phyloP scores from a whole-genome alignment of 2,329 filamentous ascomycete genomes.

The Venturia carpophila region DNA sequence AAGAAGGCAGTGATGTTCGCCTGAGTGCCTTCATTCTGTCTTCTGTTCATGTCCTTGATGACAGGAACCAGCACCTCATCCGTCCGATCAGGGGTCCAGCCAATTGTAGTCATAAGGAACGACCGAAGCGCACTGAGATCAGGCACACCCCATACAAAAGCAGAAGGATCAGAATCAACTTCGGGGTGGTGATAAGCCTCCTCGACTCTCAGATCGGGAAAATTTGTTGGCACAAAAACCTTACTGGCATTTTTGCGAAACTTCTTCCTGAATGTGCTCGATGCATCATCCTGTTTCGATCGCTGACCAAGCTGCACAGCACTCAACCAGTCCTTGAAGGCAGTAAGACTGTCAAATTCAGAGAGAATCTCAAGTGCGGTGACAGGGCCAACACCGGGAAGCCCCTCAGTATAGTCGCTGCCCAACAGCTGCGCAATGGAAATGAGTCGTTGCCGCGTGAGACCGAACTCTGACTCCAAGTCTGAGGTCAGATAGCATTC shows the following conservation, averaged over 20 bases:
- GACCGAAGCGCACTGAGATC: conserved; percentile 76
- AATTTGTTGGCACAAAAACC: conserved; percentile 72
- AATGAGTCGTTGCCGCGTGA: conserved; percentile 82
- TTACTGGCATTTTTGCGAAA: conserved; percentile 77
- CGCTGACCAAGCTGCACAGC: conserved; percentile 63
- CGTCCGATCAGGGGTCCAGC: conserved; percentile 84
- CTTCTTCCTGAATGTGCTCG: conserved; percentile 67
- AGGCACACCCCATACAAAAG: conserved; percentile 92
- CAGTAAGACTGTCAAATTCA: conserved; percentile 69
- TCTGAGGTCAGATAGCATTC: conserved; percentile 86
- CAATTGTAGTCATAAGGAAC: conserved; percentile 86
- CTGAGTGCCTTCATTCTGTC: conserved; percentile 85
- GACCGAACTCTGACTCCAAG: conserved; percentile 79
- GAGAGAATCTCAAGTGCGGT: conserved; percentile 90
- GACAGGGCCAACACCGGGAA: conserved; percentile 85
- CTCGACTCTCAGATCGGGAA: conserved; percentile 70
- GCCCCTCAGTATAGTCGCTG: conserved; percentile 89
- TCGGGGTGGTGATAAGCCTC: conserved; percentile 80
- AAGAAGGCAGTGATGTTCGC: conserved; percentile 95
- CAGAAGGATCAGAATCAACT: conserved; percentile 68
- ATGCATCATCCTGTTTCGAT: conserved; percentile 48
- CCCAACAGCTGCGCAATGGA: conserved; percentile 84
- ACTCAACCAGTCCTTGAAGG: conserved; percentile 83
- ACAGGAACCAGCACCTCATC: conserved; percentile 95
- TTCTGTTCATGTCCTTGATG: conserved; percentile 86